These are phyloP conservation scores for Cruciata laevipes DNA, from an alignment of 257 asterid genomes.

Conservation along the genomic window DNA sequence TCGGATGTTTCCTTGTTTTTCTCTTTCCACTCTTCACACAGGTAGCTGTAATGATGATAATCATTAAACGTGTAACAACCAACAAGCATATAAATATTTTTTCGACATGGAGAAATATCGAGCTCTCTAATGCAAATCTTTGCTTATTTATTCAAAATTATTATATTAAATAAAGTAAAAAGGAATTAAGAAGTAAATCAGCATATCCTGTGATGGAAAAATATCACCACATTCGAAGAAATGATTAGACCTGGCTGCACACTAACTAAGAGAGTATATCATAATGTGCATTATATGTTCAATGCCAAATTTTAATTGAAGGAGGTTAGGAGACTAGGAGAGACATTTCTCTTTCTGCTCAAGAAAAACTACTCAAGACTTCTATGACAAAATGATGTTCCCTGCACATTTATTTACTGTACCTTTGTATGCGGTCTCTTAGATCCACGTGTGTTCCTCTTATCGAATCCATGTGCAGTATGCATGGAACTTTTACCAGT, in stretches of 20 bases:
- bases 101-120: neutral
- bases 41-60: slow-evolving; percentile 45
- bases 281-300: neutral
- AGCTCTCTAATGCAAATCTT: neutral
- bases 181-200: neutral
- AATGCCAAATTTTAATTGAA: neutral
- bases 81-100: neutral
- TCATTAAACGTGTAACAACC: slow-evolving; percentile 3
- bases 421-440: slow-evolving; percentile 34
- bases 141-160: neutral
- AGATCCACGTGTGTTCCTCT: slow-evolving; percentile 42
- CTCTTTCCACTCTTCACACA: slow-evolving; percentile 97
- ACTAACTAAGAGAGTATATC: neutral
- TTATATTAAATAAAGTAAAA: neutral
- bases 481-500: slow-evolving; percentile 37
- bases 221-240: neutral
- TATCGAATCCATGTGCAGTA: slow-evolving; percentile 47
- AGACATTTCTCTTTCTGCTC: neutral
- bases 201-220: neutral
- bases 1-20: slow-evolving; percentile 56
- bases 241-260: neutral
- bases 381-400: neutral
- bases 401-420: slow-evolving; percentile 1
- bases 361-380: neutral
- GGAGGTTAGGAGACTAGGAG: neutral